Evolutionary conservation across 805 yeast species (phyloP).

Genomic region (Sugiyamaella americana): DNA sequence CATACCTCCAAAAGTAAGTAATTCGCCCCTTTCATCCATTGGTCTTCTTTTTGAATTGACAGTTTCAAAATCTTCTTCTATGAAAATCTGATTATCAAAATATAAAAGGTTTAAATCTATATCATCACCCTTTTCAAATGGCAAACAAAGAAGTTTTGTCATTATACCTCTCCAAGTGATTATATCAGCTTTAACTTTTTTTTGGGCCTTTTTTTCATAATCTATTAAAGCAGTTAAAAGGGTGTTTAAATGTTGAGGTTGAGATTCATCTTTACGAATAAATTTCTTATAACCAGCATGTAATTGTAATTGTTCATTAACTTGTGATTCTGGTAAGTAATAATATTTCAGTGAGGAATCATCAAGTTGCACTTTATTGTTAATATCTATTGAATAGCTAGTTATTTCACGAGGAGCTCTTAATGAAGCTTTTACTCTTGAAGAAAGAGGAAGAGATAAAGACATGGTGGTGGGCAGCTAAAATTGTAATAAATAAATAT

Average conservation of each 20-base stretch:
- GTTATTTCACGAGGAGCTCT: slow-evolving; percentile 81
- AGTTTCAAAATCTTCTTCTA: slow-evolving; percentile 34
- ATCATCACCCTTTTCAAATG: slow-evolving; percentile 51
- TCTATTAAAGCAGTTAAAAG: slow-evolving; percentile 49
- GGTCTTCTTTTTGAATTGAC: slow-evolving; percentile 18
- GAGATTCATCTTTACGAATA: slow-evolving; percentile 44
- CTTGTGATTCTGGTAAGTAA: slow-evolving; percentile 75
- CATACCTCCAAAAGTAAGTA: slow-evolving; percentile 37
- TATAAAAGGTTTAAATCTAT: slow-evolving; percentile 57
- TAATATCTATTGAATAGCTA: slow-evolving; percentile 57
- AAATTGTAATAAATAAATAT: no score
- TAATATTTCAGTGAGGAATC: slow-evolving; percentile 58
- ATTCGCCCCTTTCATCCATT: slow-evolving; percentile 22
- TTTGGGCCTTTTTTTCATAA: slow-evolving; percentile 45
- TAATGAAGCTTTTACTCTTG: slow-evolving; percentile 45
- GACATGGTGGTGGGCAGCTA: no score
- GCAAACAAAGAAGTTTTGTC: slow-evolving; percentile 64
- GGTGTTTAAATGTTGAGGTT: slow-evolving; percentile 46
- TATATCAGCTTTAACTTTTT: slow-evolving; percentile 55
- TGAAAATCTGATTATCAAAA: slow-evolving; percentile 52
- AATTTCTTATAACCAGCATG: slow-evolving; percentile 59
- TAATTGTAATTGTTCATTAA: slow-evolving; percentile 53
- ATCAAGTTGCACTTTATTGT: slow-evolving; percentile 38
- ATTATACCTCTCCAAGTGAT: slow-evolving; percentile 82
- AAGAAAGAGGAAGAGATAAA: slow-evolving; percentile 19